Base-by-base conservation (phyloP, 2,329 filamentous ascomycete species). In the Aspergillus phoenicis region DNA sequence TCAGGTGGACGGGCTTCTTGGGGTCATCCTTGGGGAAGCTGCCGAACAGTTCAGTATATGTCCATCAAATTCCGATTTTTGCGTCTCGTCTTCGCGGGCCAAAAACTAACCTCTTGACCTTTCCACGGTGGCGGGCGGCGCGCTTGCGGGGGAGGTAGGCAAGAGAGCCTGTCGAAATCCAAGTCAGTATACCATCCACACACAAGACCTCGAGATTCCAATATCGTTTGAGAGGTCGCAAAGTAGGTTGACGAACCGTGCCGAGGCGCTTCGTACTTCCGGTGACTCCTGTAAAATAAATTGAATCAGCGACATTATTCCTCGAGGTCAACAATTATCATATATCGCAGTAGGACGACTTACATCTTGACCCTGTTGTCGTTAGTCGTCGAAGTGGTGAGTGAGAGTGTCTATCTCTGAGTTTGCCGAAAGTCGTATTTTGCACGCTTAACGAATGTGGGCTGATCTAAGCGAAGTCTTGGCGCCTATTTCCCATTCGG, bases 21-120 rank as follows among this genome's bases (percentile, higher is more conserved):
- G 93, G 86, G 87, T 99, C 93, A 91, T 99, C 95, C 90, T 98
- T 98, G 80, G 95, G 95, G 89, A 99, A 99, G 84, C 92, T 96
- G 78, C 74, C 60, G 66, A 63, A 64, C 59, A 66, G 57, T 66
- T 78, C 66, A 75, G 71, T 67, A 71, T 70, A 70, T 65, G 47
- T 60, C 62, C 61, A 48, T 55, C 36, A 36, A 52, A 39, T 24
- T 36, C 36, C 24, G 39, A 64, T 67, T 47, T 59, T 66, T 66
- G 64, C 41, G 41, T 11, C 22, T 45, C 8, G 10, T 62, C 49
- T 36, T 41, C 51, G 36, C 38, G 59, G 39, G 20, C 58, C n/a
- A 28, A 20, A 53, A 56, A 75, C 87, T 88, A 86, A 96, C 93
- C 90, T 93, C 92, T 97, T 97, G 81, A 97, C 94, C 88, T 96